Conservation (phyloP, 768 basidiomycete genomes). For the Tephrocybe sp. region DNA sequence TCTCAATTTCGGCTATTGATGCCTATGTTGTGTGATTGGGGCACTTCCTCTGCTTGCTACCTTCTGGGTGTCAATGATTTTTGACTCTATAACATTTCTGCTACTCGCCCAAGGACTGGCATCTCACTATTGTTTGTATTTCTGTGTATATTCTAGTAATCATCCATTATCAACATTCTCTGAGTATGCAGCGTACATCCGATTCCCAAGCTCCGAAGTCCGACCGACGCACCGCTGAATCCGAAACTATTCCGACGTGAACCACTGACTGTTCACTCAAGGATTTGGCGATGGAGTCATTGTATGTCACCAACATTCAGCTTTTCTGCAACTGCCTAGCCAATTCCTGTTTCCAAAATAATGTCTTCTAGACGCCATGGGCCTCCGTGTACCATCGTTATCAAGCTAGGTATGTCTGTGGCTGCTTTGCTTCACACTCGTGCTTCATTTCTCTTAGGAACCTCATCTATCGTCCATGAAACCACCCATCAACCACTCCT, state of each 20-base stretch:
- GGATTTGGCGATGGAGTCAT: not conserved
- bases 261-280: too few species aligned
- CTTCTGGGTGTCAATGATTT: too few species aligned
- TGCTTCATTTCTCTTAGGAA: slow-evolving; percentile 49
- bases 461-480: slow-evolving; percentile 96
- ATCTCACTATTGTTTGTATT: too few species aligned
- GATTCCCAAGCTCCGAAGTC: slow-evolving; percentile 2
- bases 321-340: not conserved
- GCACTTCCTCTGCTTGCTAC: too few species aligned
- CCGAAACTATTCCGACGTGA: not conserved
- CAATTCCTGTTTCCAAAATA: not conserved
- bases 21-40: too few species aligned
- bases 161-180: too few species aligned
- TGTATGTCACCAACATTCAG: not conserved
- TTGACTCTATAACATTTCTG: too few species aligned
- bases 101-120: too few species aligned
- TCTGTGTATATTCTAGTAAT: too few species aligned
- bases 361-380: slow-evolving; percentile 26
- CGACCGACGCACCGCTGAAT: not conserved
- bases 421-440: slow-evolving; percentile 4
- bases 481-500: slow-evolving; percentile 90
- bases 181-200: too few species aligned
- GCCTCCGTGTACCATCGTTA: slow-evolving; percentile 69
- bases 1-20: too few species aligned
- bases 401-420: slow-evolving; percentile 68